A percentile compares a stretch with the other conserved stretches of the same genome.
Evolutionary conservation across 1,139 yeast genomes (phyloP).

Genomic region (Blastobotrys niveus): DNA sequence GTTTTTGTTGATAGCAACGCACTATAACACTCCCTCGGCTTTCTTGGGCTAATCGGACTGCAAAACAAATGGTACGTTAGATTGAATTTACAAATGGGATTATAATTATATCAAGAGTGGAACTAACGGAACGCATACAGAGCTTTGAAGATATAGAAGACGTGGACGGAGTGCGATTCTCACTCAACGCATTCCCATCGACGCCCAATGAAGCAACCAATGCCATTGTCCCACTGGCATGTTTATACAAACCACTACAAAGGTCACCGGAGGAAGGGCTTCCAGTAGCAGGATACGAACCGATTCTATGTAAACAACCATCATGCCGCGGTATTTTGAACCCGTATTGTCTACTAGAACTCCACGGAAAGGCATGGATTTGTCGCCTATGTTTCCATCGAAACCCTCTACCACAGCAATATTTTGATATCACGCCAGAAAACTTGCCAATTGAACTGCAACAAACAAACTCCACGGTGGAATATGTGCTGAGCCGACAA

Average conservation of each 20-base stretch:
- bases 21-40: slow-evolving; percentile 4
- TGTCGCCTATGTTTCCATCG: slow-evolving; percentile 58
- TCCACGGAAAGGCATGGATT: slow-evolving; percentile 48
- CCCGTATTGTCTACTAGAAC: slow-evolving; percentile 47
- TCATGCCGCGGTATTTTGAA: slow-evolving; percentile 54
- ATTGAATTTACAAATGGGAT: not conserved
- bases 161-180: slow-evolving; percentile 57
- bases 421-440: slow-evolving; percentile 22
- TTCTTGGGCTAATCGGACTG: too few species aligned
- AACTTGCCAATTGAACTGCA: slow-evolving; percentile 30
- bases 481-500: slow-evolving; percentile 48
- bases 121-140: too few species aligned
- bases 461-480: slow-evolving; percentile 50
- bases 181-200: slow-evolving; percentile 64
- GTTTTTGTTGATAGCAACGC: not conserved
- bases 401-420: slow-evolving; percentile 44
- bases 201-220: slow-evolving; percentile 54
- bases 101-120: not conserved
- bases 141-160: slow-evolving; percentile 60
- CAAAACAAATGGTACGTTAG: not conserved
- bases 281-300: slow-evolving; percentile 39
- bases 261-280: slow-evolving; percentile 37
- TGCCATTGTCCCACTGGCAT: slow-evolving; percentile 56
- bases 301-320: slow-evolving; percentile 45
- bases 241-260: slow-evolving; percentile 62